A percentile compares a stretch with the other conserved stretches of the same genome.
phyloP scores from a whole-genome alignment of 2,329 filamentous ascomycete species.

The Clarireedia homoeocarpa region DNA sequence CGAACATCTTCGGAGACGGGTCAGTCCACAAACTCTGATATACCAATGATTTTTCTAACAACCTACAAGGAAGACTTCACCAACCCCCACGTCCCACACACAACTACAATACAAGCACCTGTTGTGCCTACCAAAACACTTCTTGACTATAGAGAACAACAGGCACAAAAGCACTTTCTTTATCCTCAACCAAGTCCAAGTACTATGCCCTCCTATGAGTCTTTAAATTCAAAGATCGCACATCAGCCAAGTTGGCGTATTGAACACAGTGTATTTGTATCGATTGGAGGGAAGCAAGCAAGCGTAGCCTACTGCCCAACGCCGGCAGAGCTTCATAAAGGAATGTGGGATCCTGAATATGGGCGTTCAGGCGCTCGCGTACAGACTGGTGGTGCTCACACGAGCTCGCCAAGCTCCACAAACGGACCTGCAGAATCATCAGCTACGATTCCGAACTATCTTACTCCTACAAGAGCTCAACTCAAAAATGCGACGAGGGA shows the following conservation, averaged over 20 bases:
- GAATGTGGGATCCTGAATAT: constrained; percentile 10
- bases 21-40: constrained; percentile 16
- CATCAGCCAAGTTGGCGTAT: constrained; percentile 13
- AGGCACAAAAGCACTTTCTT: neutral
- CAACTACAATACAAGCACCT: constrained; percentile 37
- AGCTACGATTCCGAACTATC: neutral
- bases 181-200: constrained; percentile 5
- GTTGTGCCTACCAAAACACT: constrained; percentile 35
- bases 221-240: constrained; percentile 6
- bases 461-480: constrained; percentile 2
- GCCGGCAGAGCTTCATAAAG: constrained; percentile 10
- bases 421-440: neutral
- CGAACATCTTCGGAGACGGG: constrained; percentile 38
- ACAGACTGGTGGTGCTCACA: neutral
- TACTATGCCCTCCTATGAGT: constrained; percentile 1
- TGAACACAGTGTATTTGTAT: constrained; percentile 14
- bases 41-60: neutral
- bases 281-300: constrained; percentile 7
- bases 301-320: constrained; percentile 9
- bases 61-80: constrained; percentile 30
- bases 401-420: neutral
- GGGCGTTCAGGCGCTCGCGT: constrained; percentile 9
- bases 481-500: constrained; percentile 3
- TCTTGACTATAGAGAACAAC: constrained; percentile 31
- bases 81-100: constrained; percentile 40